Evolutionary conservation across 2,329 filamentous ascomycete species (phyloP).

Genomic region (Botrytis medusae): DNA sequence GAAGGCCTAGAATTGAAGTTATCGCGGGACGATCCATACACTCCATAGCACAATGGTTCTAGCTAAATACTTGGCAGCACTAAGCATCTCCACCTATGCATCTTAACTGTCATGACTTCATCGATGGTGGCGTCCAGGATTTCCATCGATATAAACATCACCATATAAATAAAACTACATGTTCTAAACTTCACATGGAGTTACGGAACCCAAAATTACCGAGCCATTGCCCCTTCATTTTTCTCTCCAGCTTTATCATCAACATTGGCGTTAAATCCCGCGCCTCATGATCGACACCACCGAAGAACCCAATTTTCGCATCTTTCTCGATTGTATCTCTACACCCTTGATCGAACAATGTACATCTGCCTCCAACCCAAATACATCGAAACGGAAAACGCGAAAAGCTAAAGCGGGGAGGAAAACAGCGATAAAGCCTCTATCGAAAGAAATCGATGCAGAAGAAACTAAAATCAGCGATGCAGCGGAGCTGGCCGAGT

Average conservation of each 20-base stretch:
- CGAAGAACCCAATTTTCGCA: constrained; percentile 57
- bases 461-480: constrained; percentile 27
- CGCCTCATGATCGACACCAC: constrained; percentile 29
- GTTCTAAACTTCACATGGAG: background rate
- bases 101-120: constrained; percentile 1
- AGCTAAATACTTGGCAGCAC: constrained; percentile 3
- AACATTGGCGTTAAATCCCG: background rate
- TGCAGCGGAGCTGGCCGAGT: constrained; percentile 70
- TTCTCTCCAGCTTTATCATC: background rate
- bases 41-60: background rate
- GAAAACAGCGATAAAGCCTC: constrained; percentile 32
- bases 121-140: background rate
- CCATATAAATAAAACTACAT: background rate
- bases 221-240: background rate
- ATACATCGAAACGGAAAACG: constrained; percentile 42
- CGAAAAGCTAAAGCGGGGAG: constrained; percentile 22
- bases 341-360: constrained; percentile 65
- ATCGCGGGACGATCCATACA: background rate
- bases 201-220: background rate
- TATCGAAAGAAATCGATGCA: background rate
- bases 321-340: constrained; percentile 74
- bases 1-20: background rate
- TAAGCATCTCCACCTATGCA: background rate
- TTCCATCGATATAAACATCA: background rate
- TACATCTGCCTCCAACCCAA: constrained; percentile 45